Base-by-base conservation (phyloP, 169 alveolate genomes). In the Eimeria praecox region DNA sequence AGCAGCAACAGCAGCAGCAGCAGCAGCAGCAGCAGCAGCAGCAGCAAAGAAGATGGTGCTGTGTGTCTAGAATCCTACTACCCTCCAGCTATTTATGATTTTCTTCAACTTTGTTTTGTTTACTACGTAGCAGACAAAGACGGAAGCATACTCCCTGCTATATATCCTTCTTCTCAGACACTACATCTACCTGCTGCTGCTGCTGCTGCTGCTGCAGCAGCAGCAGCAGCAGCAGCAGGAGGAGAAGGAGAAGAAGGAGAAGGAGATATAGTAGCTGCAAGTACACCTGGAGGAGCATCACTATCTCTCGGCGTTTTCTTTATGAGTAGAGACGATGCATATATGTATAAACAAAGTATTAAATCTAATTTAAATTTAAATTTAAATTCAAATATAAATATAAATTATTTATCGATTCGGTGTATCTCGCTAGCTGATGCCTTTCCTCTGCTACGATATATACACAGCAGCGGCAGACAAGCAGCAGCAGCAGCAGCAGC, bases 221-320 rank as follows among this genome's bases (percentile, higher is more conserved):
- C 87, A 40, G 87, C 87, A 40, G 87, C 87, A 40, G 87, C 87
- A 40, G 59, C 87, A 40, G 87, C 87, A 12, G 87, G 22, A 77
- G 52, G 62, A 40, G 87, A 56, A 27, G 71, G 73, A 82, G 87
- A 18, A 77, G 87, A 20, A 16, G 62, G 49, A 12, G 46, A 27
- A 30, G 42, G 80, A 30, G 77, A 14, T 52, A 14, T 52, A 14
- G 66, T 46, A 40, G 87, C 87, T 77, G 33, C 90, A 5, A 49
- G 62, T 27, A 46, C 90, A 46, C 90, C 90, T 27, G 90, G 71
- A n/a, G 46, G 49, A 14, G 90, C 90, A n/a, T 18, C 71, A 0
- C 33, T 82, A 9, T 44, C 90, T 52, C 44, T 82, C 9, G 44
- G 90, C 10, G n/a, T 82, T 10, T 82, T 82, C 24, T 82, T 82